phyloP scores from a whole-genome alignment of 169 alveolate species.

The Plasmodium ovale region DNA sequence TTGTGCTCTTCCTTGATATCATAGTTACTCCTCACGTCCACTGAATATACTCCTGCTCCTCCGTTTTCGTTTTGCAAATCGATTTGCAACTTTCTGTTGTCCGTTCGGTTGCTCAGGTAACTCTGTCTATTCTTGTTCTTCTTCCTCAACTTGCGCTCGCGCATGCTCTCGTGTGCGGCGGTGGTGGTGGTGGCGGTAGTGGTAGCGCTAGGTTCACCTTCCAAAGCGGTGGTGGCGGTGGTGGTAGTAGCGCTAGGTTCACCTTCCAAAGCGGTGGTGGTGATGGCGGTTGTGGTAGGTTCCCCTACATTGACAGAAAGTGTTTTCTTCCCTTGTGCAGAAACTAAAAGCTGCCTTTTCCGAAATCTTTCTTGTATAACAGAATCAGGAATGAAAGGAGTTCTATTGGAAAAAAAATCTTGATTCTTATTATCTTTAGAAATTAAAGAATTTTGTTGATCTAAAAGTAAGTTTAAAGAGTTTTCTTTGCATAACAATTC shows the following conservation, averaged over 20 bases:
- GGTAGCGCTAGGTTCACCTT: not conserved
- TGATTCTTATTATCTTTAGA: slow-evolving; percentile 12
- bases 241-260: not conserved
- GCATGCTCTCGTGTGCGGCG: slow-evolving; percentile 14
- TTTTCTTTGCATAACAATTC: slow-evolving; percentile 83
- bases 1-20: slow-evolving; percentile 89
- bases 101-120: slow-evolving; percentile 60
- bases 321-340: not conserved
- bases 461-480: slow-evolving; percentile 10
- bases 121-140: slow-evolving; percentile 57
- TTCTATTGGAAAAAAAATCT: slow-evolving; percentile 80
- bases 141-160: slow-evolving; percentile 80
- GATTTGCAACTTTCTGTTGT: slow-evolving; percentile 82
- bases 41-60: slow-evolving; percentile 99
- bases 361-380: slow-evolving; percentile 77
- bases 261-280: not conserved
- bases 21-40: slow-evolving; percentile 89
- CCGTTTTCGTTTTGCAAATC: slow-evolving; percentile 95
- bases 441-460: slow-evolving; percentile 41
- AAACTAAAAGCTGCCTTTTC: not conserved
- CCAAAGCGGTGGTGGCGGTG: not conserved
- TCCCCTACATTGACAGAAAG: not conserved
- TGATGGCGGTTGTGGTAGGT: not conserved
- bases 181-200: not conserved
- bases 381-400: slow-evolving; percentile 91